Percentiles rank a stretch among this genome's conserved stretches.
Conservation (phyloP, 305 asterid species). For the Fraxinus latifolia region DNA sequence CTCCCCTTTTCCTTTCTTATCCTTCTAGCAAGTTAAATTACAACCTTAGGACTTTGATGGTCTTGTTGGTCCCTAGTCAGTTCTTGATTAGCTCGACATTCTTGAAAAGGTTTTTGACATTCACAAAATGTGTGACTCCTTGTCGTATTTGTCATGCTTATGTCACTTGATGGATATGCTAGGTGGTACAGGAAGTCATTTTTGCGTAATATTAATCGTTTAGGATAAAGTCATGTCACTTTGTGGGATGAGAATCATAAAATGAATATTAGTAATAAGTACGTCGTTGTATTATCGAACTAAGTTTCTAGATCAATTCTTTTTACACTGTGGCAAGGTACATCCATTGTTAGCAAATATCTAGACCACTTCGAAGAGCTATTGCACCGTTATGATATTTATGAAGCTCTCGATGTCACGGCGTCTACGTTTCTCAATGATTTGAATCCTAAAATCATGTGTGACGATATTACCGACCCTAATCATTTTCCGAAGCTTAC, state of each 20-base stretch:
- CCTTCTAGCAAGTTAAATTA: background rate
- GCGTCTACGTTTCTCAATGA: background rate
- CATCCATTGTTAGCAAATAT: background rate
- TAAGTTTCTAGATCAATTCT: background rate
- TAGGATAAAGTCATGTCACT: background rate
- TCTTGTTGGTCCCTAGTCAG: background rate
- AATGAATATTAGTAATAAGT: background rate
- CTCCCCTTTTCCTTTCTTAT: background rate
- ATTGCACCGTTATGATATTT: background rate
- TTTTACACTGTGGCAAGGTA: background rate
- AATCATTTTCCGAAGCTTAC: background rate
- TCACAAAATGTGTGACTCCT: background rate
- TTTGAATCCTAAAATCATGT: background rate
- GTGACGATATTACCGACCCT: background rate
- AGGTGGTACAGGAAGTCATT: background rate
- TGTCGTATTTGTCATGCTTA: background rate
- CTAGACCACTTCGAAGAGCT: background rate
- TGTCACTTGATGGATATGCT: background rate
- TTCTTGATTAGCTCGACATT: background rate
- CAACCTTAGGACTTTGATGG: background rate
- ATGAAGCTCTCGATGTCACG: background rate
- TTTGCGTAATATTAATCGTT: background rate
- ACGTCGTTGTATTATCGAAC: background rate
- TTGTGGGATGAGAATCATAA: background rate
- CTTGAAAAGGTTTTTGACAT: background rate